These are phyloP conservation scores for Neurospora sp. DNA, from an alignment of 495 filamentous ascomycete species.

Conservation along the genomic window DNA sequence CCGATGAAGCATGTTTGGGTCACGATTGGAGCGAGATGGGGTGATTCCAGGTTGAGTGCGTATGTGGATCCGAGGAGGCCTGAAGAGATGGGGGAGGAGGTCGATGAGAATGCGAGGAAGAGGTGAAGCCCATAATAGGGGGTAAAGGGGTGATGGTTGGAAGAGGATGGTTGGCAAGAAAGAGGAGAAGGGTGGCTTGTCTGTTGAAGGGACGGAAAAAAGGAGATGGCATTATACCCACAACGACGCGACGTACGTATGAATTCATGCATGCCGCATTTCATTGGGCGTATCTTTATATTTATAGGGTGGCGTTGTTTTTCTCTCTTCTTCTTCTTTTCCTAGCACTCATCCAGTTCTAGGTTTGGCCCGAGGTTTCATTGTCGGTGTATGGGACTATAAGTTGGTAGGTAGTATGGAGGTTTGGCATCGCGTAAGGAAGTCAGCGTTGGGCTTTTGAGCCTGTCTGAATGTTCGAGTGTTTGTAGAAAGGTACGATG, in stretches of 20 bases:
- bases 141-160: neutral
- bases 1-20: conserved; percentile 72
- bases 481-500: neutral
- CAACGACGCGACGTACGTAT: neutral
- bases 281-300: neutral
- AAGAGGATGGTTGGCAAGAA: too few species aligned
- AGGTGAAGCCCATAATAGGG: neutral
- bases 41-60: conserved; percentile 49
- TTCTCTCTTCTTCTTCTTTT: neutral
- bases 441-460: neutral
- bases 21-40: conserved; percentile 65
- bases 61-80: conserved; percentile 42
- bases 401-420: neutral
- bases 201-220: neutral
- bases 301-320: neutral
- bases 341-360: neutral
- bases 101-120: conserved; percentile 26
- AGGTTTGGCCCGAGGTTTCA: neutral
- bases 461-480: neutral
- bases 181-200: neutral
- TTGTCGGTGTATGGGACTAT: neutral
- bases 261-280: neutral
- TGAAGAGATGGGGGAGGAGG: conserved; percentile 34
- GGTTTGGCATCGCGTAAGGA: neutral
- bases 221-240: neutral